A percentile compares a stretch with the other conserved stretches of the same genome.
phyloP scores from a whole-genome alignment of 1,284 basidiomycete genomes.

The Phellinidium pouzarii region DNA sequence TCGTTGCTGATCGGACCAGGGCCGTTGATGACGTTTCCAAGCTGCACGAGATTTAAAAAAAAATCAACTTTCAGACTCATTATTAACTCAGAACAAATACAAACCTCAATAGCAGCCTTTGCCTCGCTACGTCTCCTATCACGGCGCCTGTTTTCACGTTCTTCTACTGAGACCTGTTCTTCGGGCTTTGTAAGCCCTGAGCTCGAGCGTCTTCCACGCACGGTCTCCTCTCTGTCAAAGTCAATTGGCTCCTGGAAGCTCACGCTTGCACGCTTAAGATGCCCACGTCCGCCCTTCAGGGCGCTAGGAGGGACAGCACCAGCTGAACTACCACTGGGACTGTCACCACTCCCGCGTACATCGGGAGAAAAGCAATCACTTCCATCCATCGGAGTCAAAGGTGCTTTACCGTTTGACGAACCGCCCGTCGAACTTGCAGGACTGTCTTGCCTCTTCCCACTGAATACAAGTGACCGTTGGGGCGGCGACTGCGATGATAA shows the following conservation, averaged over 20 bases:
- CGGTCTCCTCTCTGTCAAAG: constrained; percentile 12
- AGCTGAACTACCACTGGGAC: constrained; percentile 11
- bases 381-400: constrained; percentile 26
- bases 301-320: constrained; percentile 14
- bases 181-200: background rate
- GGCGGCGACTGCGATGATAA: background rate
- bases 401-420: constrained; percentile 24
- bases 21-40: constrained; percentile 76
- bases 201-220: constrained; percentile 11
- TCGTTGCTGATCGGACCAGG: constrained; percentile 50
- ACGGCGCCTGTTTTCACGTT: constrained; percentile 27
- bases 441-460: constrained; percentile 20
- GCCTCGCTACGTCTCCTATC: constrained; percentile 53
- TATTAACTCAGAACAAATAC: constrained; percentile 24
- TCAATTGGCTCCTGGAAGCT: constrained; percentile 17
- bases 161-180: constrained; percentile 3
- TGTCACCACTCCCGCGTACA: constrained; percentile 11
- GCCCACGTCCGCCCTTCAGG: constrained; percentile 16
- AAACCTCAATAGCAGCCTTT: constrained; percentile 72
- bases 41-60: constrained; percentile 38
- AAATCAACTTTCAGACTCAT: constrained; percentile 6
- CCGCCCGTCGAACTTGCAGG: constrained; percentile 26
- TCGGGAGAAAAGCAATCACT: constrained; percentile 18
- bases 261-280: constrained; percentile 17
- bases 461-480: constrained; percentile 7